Percentiles rank a stretch among this genome's conserved stretches.
These are phyloP conservation scores for Rhodotorula sp. DNA, from an alignment of 1,284 basidiomycete genomes.

Conservation along the genomic window DNA sequence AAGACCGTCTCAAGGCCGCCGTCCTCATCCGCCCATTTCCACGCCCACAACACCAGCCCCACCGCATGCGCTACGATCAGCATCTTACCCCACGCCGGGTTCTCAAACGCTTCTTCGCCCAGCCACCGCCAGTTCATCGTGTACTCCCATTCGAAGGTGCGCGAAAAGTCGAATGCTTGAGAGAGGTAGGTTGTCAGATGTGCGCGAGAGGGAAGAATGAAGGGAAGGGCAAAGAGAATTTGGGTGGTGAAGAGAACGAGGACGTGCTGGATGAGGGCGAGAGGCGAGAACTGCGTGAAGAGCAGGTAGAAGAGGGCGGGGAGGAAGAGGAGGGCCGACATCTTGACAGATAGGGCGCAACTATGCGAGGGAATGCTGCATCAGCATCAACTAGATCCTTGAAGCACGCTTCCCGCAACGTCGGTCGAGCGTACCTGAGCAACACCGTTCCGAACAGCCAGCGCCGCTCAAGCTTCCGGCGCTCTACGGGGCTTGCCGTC, in stretches of 20 bases:
- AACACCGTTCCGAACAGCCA: slow-evolving; percentile 66
- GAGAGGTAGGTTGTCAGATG: slow-evolving; percentile 60
- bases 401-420: too few species aligned
- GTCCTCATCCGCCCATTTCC: slow-evolving; percentile 50
- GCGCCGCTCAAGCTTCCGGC: slow-evolving; percentile 48
- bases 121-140: slow-evolving; percentile 97
- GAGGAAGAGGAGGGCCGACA: slow-evolving; percentile 91
- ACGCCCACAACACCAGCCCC: slow-evolving; percentile 65
- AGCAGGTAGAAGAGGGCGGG: slow-evolving; percentile 80
- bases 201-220: slow-evolving; percentile 56
- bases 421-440: slow-evolving; percentile 62
- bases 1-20: slow-evolving; percentile 64
- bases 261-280: slow-evolving; percentile 6
- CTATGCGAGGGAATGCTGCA: slow-evolving; percentile 52
- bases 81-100: slow-evolving; percentile 47
- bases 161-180: slow-evolving; percentile 81
- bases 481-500: too few species aligned
- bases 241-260: slow-evolving; percentile 51
- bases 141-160: slow-evolving; percentile 92
- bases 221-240: slow-evolving; percentile 66
- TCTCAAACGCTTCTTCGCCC: slow-evolving; percentile 64
- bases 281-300: slow-evolving; percentile 66
- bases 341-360: slow-evolving; percentile 85
- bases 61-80: slow-evolving; percentile 68
- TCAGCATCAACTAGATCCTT: too few species aligned